Evolutionary conservation across 1,139 yeast genomes (phyloP).

Genomic region (Kazachstania sp.): DNA sequence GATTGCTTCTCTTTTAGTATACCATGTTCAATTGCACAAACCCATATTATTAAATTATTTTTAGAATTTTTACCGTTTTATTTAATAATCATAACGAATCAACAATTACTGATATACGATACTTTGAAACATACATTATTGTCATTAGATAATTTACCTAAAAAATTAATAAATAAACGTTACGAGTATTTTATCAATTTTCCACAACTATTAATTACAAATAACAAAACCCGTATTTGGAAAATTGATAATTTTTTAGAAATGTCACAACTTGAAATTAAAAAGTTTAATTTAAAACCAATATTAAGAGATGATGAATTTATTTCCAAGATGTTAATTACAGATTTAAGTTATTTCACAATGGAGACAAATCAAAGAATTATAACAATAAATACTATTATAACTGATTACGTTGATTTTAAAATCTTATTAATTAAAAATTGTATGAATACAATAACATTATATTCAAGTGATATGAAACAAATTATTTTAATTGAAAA

Average conservation of each 20-base stretch:
- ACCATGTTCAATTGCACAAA: no score
- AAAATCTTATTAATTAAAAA: constrained; percentile 1
- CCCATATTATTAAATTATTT: neutral
- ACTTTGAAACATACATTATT: neutral
- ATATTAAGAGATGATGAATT: constrained; percentile 2
- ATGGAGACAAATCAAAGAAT: constrained; percentile 7
- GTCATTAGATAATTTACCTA: neutral
- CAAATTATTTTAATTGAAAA: constrained; percentile 1
- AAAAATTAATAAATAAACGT: neutral
- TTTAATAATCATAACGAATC: neutral
- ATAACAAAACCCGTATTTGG: neutral
- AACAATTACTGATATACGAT: neutral
- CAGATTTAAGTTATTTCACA: neutral
- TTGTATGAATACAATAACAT: neutral
- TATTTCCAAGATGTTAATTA: neutral
- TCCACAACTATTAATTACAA: constrained; percentile 1
- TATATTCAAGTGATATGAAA: neutral
- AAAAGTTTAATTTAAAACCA: constrained; percentile 1
- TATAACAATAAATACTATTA: neutral
- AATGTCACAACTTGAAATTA: neutral
- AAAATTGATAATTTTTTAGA: constrained; percentile 2
- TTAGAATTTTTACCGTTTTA: neutral
- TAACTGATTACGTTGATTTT: neutral
- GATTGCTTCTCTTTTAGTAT: neutral
- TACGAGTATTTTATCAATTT: neutral